Conservation (phyloP, 202 grass and related monocot species). For the Carex arenaria region DNA sequence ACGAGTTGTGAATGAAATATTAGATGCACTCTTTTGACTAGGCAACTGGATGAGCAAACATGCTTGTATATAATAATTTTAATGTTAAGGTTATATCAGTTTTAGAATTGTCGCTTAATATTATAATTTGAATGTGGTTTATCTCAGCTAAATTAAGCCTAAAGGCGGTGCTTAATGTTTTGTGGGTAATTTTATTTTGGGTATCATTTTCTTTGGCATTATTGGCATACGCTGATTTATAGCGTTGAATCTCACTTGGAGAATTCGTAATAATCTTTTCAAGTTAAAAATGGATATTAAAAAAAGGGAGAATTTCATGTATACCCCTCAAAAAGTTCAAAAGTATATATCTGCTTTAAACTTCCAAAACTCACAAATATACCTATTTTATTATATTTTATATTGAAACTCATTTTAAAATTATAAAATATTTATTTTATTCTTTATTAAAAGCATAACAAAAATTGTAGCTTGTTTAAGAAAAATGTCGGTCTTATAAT, state of each 20-base stretch:
- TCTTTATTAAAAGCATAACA: no score
- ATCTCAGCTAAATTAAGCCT: not conserved
- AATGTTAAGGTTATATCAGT: conserved; percentile 19
- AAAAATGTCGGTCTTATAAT: no score
- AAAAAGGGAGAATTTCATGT: no score
- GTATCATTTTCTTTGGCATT: not conserved
- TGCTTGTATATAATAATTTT: conserved; percentile 41
- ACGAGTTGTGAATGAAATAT: conserved; percentile 34
- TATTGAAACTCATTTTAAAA: no score
- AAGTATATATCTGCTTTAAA: no score
- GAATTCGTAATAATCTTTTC: not conserved
- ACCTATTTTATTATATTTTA: no score
- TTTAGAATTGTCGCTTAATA: not conserved
- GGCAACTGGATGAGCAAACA: conserved; percentile 23
- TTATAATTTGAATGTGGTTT: not conserved
- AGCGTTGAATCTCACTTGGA: not conserved
- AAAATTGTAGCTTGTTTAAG: no score
- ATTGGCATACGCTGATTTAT: not conserved
- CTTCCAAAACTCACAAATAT: no score
- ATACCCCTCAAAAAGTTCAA: no score
- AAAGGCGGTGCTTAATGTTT: not conserved
- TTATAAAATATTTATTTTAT: no score
- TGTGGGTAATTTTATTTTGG: not conserved
- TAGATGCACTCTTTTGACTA: conserved; percentile 9
- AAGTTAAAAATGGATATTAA: not conserved